phyloP scores from a whole-genome alignment of 225 moss, liverwort and hornwort species.

The Pseudisothecium myosuroides region DNA sequence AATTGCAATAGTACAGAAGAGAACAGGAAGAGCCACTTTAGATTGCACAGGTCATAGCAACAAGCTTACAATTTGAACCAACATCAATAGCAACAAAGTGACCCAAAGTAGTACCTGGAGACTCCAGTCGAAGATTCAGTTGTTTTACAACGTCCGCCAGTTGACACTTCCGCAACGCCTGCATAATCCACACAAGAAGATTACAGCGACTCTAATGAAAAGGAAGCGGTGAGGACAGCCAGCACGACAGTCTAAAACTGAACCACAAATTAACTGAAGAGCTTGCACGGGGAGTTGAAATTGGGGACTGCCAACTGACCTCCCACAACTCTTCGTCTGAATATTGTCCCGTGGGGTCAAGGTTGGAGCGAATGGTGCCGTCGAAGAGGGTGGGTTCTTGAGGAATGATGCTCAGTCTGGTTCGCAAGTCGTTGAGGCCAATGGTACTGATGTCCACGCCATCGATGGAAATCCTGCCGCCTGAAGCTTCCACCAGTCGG shows the following conservation, averaged over 20 bases:
- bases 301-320: constrained; percentile 9
- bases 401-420: constrained; percentile 56
- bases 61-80: neutral
- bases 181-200: neutral
- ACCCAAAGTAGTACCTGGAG: constrained; percentile 23
- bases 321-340: constrained; percentile 57
- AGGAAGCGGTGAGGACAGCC: neutral
- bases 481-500: constrained; percentile 54
- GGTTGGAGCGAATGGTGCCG: constrained; percentile 60
- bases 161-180: constrained; percentile 47
- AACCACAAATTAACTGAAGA: neutral
- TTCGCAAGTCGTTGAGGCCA: constrained; percentile 53
- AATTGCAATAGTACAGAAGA: neutral
- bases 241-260: neutral
- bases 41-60: neutral
- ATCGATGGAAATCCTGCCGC: constrained; percentile 46
- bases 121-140: constrained; percentile 13
- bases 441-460: constrained; percentile 47
- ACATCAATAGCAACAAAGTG: neutral
- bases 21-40: neutral
- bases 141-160: constrained; percentile 23
- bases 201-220: neutral
- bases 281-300: neutral
- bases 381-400: constrained; percentile 72
- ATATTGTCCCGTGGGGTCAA: constrained; percentile 47